These are phyloP conservation scores for Isabelozyma rhagii DNA, from an alignment of 805 yeast genomes.

Conservation along the genomic window DNA sequence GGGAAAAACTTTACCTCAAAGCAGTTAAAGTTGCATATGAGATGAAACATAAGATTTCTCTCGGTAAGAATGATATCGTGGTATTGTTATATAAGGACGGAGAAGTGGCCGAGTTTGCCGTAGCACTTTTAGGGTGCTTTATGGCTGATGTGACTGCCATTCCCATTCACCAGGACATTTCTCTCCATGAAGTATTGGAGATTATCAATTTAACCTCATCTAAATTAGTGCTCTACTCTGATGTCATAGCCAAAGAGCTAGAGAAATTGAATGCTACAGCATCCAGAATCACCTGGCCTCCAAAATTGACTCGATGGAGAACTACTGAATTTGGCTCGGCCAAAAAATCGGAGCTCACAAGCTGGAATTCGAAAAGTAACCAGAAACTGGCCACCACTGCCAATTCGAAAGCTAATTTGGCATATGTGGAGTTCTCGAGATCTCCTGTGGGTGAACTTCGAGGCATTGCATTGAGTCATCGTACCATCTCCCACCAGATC, in stretches of 20 bases:
- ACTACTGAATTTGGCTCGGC: conserved; percentile 82
- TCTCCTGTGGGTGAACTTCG: conserved; percentile 88
- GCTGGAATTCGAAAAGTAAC: conserved; percentile 18
- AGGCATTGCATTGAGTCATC: conserved; percentile 91
- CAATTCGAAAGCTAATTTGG: conserved; percentile 50
- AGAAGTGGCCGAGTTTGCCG: conserved; percentile 81
- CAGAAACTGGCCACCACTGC: conserved; percentile 7
- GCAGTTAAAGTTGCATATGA: conserved; percentile 88
- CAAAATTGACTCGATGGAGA: conserved; percentile 71
- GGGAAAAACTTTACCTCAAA: conserved; percentile 83
- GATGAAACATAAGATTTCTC: conserved; percentile 66
- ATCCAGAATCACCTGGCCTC: conserved; percentile 62
- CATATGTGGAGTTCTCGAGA: conserved; percentile 89
- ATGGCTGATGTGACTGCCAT: conserved; percentile 93
- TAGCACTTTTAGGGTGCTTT: conserved; percentile 87
- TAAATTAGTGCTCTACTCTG: conserved; percentile 78
- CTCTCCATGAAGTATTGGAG: conserved; percentile 64
- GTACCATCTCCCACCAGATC: conserved; percentile 88
- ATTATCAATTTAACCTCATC: conserved; percentile 74
- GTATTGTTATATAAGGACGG: conserved; percentile 77
- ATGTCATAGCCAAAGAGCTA: conserved; percentile 67
- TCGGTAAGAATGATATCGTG: conserved; percentile 81
- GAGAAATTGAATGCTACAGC: conserved; percentile 51
- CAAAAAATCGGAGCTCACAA: conserved; percentile 30
- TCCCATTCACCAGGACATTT: conserved; percentile 77